A percentile compares a stretch with the other conserved stretches of the same genome.
These are phyloP conservation scores for Saccharomyces hybrid DNA, from an alignment of 1,139 yeast species.

Conservation along the genomic window DNA sequence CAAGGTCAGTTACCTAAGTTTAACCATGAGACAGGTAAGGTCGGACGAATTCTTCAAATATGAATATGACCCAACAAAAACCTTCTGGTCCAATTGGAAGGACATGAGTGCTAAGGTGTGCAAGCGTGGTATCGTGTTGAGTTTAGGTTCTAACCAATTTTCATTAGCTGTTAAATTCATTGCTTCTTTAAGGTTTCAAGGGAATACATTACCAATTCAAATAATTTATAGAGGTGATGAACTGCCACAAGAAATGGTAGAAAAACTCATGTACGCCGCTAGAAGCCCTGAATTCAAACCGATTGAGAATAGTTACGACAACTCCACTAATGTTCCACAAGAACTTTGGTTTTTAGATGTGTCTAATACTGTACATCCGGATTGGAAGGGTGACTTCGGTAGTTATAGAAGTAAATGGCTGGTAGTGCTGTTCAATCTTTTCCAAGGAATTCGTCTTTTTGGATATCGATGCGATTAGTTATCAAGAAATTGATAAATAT, in stretches of 20 bases:
- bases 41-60: background rate
- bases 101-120: slow-evolving; percentile 9
- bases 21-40: slow-evolving; percentile 1
- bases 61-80: slow-evolving; percentile 9
- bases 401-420: slow-evolving; percentile 44
- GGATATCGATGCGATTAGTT: slow-evolving; percentile 44
- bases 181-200: slow-evolving; percentile 38
- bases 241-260: slow-evolving; percentile 18
- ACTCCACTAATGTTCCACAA: slow-evolving; percentile 29
- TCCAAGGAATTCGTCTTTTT: slow-evolving; percentile 43
- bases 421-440: slow-evolving; percentile 43
- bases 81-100: slow-evolving; percentile 17
- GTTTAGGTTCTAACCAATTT: slow-evolving; percentile 11
- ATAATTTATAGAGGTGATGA: slow-evolving; percentile 35
- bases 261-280: slow-evolving; percentile 25
- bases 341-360: slow-evolving; percentile 44
- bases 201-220: slow-evolving; percentile 41
- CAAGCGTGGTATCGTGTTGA: slow-evolving; percentile 15
- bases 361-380: slow-evolving; percentile 30
- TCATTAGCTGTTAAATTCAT: slow-evolving; percentile 26
- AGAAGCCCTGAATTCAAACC: slow-evolving; percentile 17
- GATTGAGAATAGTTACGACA: slow-evolving; percentile 11
- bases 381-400: slow-evolving; percentile 34
- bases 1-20: slow-evolving; percentile 11
- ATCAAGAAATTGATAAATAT: slow-evolving; percentile 35